Percentiles rank a stretch among this genome's conserved stretches.
Conservation (phyloP, 1,139 yeast species). For the Sugiyamaella japonica region DNA sequence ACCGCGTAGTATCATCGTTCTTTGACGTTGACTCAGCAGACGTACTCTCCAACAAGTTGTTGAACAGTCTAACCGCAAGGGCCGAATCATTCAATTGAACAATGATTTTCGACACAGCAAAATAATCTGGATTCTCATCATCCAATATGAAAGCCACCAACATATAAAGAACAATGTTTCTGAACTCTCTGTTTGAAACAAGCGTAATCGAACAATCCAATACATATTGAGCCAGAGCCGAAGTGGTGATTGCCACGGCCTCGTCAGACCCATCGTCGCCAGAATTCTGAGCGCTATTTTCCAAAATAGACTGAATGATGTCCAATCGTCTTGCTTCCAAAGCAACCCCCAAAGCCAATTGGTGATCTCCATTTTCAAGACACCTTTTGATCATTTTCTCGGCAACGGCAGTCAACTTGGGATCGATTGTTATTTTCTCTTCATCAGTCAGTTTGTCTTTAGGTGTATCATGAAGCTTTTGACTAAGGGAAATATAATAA, state of each 20-base stretch:
- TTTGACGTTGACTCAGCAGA: neutral
- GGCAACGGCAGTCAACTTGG: constrained; percentile 66
- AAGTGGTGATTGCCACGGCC: constrained; percentile 29
- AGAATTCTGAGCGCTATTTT: constrained; percentile 42
- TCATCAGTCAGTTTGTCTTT: constrained; percentile 29
- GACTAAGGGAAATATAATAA: constrained; percentile 69
- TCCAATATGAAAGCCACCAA: constrained; percentile 61
- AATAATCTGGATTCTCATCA: constrained; percentile 60
- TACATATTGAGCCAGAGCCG: constrained; percentile 68
- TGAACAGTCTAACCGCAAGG: constrained; percentile 68
- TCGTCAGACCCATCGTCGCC: neutral
- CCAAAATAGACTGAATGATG: constrained; percentile 64
- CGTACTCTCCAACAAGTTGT: constrained; percentile 50
- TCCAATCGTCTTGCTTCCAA: constrained; percentile 87
- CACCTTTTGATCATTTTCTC: constrained; percentile 87
- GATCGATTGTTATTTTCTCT: constrained; percentile 48
- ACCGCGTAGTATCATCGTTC: constrained; percentile 39
- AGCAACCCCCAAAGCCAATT: constrained; percentile 87
- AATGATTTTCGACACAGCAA: constrained; percentile 77
- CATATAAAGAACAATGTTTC: constrained; percentile 60
- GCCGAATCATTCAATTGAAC: constrained; percentile 80
- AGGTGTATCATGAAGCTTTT: constrained; percentile 50
- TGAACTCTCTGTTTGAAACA: constrained; percentile 64
- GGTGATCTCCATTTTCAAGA: constrained; percentile 65
- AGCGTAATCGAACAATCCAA: constrained; percentile 70